These are phyloP conservation scores for Dictyostelium intermedium DNA, from an alignment of 78 protist species.

Conservation along the genomic window DNA sequence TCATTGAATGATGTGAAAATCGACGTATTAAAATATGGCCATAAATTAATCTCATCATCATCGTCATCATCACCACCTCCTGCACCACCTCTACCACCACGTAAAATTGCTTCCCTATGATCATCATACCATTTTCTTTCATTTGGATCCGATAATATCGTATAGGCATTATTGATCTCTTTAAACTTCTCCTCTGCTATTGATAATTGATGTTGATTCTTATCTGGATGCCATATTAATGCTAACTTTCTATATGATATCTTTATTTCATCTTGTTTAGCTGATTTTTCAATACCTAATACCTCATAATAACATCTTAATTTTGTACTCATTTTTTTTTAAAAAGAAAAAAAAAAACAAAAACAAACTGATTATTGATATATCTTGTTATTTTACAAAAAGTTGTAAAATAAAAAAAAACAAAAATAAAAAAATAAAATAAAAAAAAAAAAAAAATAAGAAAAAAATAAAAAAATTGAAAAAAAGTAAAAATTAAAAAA, in stretches of 20 bases:
- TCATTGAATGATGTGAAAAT: conserved; percentile 66
- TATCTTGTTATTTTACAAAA: background rate
- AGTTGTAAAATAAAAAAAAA: background rate
- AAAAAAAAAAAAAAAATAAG: background rate
- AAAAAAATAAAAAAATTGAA: too few relatives aligned
- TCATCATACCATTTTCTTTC: conserved; percentile 91
- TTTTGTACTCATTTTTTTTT: conserved; percentile 1
- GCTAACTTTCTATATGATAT: conserved; percentile 86
- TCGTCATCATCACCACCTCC: conserved; percentile 66
- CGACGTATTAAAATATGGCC: conserved; percentile 76
- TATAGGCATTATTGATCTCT: conserved; percentile 86
- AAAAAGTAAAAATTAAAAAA: background rate
- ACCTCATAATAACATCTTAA: conserved; percentile 85
- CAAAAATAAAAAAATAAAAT: background rate
- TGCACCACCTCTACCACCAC: conserved; percentile 53
- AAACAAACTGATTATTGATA: too few relatives aligned
- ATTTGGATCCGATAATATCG: conserved; percentile 75
- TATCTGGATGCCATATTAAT: conserved; percentile 90
- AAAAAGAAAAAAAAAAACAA: too few relatives aligned
- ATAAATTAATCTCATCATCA: conserved; percentile 79
- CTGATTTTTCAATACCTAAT: conserved; percentile 74
- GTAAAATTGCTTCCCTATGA: conserved; percentile 79
- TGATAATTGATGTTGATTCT: conserved; percentile 73
- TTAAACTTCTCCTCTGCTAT: conserved; percentile 87
- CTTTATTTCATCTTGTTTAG: conserved; percentile 82